Base-by-base conservation (phyloP, 768 basidiomycete genomes). In the Mycena vulgaris region DNA sequence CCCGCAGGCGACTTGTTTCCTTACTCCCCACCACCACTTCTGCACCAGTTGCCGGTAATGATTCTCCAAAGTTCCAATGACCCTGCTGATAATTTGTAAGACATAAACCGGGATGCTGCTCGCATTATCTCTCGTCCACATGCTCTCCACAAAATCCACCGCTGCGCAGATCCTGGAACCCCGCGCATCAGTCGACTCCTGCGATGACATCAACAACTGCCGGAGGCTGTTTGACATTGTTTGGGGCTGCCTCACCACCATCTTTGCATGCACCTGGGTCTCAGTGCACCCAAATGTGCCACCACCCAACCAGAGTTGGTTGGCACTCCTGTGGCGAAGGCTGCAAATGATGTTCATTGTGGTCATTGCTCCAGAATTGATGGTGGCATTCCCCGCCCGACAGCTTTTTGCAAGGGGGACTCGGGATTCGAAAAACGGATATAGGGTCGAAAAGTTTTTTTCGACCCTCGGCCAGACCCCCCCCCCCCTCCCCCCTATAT, bases 311-410 rank as follows among this genome's bases (percentile, higher is more conserved):
- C 48, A 75, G 17, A 65, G 61, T 25, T 2, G 45, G 31, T 2
- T 66, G n/a, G 31, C 27, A 11, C 49, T 63, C n/a, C 17, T 61
- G 16, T 53, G 55, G 40, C 72, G 61, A 17, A 62, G 72, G 25
- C 45, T 78, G 17, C 58, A 61, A 19, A 31, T 77, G 21, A 76
- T 78, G 69, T 25, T 77, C 16, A 57, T 72, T 10, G 70, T 71
- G 0, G 37, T 81, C 0, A 42, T 79, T 4, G 70, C 74, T 3
- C 81, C 81, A 13, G 81, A 82, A 57, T 31, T 78, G 19, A 68
- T 76, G 19, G 39, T 78, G 6, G 37, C 72, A 10, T 79, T 75
- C 70, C 78, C 78, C 0, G 65, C 67, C 27, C 23, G 67, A 23
- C 78, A 79, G 53, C 69, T 63, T n/a, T n/a, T n/a, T n/a, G n/a